These are phyloP conservation scores for Durotheca rogersii DNA, from an alignment of 495 filamentous ascomycete species.

Conservation along the genomic window DNA sequence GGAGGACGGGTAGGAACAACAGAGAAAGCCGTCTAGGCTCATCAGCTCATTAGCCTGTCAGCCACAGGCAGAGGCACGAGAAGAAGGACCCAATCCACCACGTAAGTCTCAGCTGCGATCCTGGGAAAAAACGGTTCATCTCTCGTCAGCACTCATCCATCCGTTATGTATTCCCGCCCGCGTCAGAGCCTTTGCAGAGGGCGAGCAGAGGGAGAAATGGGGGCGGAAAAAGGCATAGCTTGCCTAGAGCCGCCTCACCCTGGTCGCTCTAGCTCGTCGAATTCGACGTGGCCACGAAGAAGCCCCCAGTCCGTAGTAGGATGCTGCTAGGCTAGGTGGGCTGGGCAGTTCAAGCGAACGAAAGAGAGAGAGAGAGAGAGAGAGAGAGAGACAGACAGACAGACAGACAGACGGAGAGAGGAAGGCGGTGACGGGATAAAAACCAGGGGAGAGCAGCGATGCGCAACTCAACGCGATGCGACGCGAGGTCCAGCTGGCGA, in stretches of 20 bases:
- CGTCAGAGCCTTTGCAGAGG: constrained; percentile 4
- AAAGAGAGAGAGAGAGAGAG: neutral
- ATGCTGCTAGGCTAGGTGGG: neutral
- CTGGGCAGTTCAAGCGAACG: constrained; percentile 1
- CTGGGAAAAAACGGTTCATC: constrained; percentile 20
- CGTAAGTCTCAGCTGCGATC: constrained; percentile 22
- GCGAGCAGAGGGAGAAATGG: neutral
- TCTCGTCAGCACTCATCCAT: constrained; percentile 24
- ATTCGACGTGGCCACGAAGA: constrained; percentile 13
- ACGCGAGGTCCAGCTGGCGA: too few species aligned
- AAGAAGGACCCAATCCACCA: constrained; percentile 6
- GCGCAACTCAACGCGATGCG: constrained; percentile 10
- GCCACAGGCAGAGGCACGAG: constrained; percentile 14
- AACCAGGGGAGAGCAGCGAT: neutral
- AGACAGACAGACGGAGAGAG: constrained; percentile 4
- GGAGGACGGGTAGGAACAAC: too few species aligned
- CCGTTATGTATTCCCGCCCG: constrained; percentile 6
- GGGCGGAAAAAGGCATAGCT: neutral
- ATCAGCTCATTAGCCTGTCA: constrained; percentile 3
- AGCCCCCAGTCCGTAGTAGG: constrained; percentile 9
- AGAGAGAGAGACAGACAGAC: constrained; percentile 1
- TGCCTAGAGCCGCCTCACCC: too few species aligned
- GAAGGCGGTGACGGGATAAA: constrained; percentile 11
- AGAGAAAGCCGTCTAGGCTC: constrained; percentile 5
- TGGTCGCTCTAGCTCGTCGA: neutral